These are phyloP conservation scores for Nemania abortiva DNA, from an alignment of 2,329 filamentous ascomycete species.

Conservation along the genomic window DNA sequence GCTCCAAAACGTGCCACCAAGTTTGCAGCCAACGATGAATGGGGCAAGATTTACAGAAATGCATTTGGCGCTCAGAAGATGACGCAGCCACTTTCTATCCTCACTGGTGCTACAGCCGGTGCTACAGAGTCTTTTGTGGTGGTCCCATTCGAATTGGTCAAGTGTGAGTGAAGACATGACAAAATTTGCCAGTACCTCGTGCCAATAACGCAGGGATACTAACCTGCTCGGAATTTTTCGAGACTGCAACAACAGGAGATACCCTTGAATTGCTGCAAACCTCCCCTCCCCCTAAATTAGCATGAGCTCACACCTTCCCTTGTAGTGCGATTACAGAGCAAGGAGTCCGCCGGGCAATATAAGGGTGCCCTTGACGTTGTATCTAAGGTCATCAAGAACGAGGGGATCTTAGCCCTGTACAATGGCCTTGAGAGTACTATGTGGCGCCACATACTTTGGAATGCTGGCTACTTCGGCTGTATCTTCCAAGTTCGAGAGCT, in stretches of 20 bases:
- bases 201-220: constrained; percentile 10
- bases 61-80: constrained; percentile 87
- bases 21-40: constrained; percentile 98
- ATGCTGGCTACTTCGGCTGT: constrained; percentile 78
- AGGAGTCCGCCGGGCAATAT: constrained; percentile 90
- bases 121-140: constrained; percentile 97
- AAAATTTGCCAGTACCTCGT: constrained; percentile 4
- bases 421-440: constrained; percentile 96
- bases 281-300: neutral
- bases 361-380: constrained; percentile 84
- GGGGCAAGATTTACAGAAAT: constrained; percentile 93
- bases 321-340: constrained; percentile 90
- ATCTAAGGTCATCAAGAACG: constrained; percentile 82
- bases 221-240: neutral
- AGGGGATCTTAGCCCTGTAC: constrained; percentile 90
- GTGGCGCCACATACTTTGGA: constrained; percentile 86
- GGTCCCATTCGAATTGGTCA: constrained; percentile 89
- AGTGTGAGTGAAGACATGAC: constrained; percentile 57
- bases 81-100: constrained; percentile 89
- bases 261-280: neutral
- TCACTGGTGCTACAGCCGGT: constrained; percentile 94
- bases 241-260: neutral
- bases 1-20: constrained; percentile 91
- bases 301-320: constrained; percentile 21
- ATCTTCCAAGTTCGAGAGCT: constrained; percentile 96